Conservation (phyloP, 257 asterid species). For the Solanum gandarillasii region DNA sequence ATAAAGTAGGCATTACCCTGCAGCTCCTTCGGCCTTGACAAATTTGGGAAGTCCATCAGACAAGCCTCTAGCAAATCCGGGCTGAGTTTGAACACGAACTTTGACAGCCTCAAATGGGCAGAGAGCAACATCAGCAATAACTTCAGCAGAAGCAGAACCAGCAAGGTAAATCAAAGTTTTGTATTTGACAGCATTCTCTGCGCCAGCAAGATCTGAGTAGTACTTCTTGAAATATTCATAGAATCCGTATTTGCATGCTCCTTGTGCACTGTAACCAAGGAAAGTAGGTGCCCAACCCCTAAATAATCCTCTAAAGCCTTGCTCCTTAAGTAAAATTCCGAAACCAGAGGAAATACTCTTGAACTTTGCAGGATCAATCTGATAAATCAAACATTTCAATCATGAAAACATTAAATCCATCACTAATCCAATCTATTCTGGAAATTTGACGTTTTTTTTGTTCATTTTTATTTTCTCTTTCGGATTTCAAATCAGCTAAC, state of each 20-base stretch:
- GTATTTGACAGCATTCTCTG: slow-evolving; percentile 48
- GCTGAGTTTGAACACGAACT: slow-evolving; percentile 65
- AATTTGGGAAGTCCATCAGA: slow-evolving; percentile 63
- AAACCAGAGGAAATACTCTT: slow-evolving; percentile 53
- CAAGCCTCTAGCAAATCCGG: slow-evolving; percentile 57
- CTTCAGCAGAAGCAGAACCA: slow-evolving; percentile 64
- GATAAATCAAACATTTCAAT: not conserved
- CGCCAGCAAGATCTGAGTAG: slow-evolving; percentile 52
- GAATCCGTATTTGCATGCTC: slow-evolving; percentile 56
- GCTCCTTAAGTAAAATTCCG: slow-evolving; percentile 40
- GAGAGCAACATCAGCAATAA: slow-evolving; percentile 54
- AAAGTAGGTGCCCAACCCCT: slow-evolving; percentile 66
- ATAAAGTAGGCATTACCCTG: slow-evolving; percentile 24
- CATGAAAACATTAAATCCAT: not conserved
- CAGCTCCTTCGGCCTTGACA: slow-evolving; percentile 35
- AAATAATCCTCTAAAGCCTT: slow-evolving; percentile 48
- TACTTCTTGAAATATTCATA: slow-evolving; percentile 55
- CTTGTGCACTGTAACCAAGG: slow-evolving; percentile 63
- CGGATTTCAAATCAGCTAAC: not conserved
- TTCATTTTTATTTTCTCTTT: not conserved
- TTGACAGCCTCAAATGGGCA: slow-evolving; percentile 72
- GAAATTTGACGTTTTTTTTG: not conserved
- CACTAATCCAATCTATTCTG: not conserved
- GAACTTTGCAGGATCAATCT: slow-evolving; percentile 65
- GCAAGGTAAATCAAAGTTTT: slow-evolving; percentile 62